A percentile compares a stretch with the other conserved stretches of the same genome.
Evolutionary conservation across 805 yeast species (phyloP).

Genomic region (Maudiozyma bulderi): DNA sequence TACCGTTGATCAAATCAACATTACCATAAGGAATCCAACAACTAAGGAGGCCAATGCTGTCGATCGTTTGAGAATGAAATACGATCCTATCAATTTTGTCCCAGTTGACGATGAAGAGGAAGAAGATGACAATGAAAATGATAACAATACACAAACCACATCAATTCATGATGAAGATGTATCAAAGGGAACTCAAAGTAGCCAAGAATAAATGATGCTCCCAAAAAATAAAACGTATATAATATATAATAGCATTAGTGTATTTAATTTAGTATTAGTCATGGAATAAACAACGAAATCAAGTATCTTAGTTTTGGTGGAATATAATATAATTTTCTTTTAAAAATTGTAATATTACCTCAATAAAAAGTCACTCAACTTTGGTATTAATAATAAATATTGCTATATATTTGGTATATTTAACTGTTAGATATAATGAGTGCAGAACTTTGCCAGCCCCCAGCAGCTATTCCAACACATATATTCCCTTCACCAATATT

Average conservation of each 20-base stretch:
- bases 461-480: constrained; percentile 57
- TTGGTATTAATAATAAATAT: not conserved
- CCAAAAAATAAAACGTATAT: too few relatives aligned
- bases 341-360: not conserved
- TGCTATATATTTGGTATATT: not conserved
- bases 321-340: not conserved
- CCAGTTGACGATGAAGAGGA: constrained; percentile 25
- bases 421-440: not conserved
- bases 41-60: constrained; percentile 47
- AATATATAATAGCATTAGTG: too few relatives aligned
- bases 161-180: not conserved
- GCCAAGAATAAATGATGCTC: not conserved
- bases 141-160: not conserved
- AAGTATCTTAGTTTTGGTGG: too few relatives aligned
- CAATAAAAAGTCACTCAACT: constrained; percentile 1
- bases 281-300: too few relatives aligned
- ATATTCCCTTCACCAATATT: constrained; percentile 30
- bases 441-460: constrained; percentile 64
- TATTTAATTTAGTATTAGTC: too few relatives aligned
- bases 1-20: constrained; percentile 46
- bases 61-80: constrained; percentile 50
- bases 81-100: constrained; percentile 59
- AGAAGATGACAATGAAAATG: constrained; percentile 3
- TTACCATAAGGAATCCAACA: constrained; percentile 53
- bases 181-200: not conserved